Evolutionary conservation across 495 filamentous ascomycete genomes (phyloP), one percentile per base, ranked within the genome.

Genomic region (Thozetella sp.): DNA sequence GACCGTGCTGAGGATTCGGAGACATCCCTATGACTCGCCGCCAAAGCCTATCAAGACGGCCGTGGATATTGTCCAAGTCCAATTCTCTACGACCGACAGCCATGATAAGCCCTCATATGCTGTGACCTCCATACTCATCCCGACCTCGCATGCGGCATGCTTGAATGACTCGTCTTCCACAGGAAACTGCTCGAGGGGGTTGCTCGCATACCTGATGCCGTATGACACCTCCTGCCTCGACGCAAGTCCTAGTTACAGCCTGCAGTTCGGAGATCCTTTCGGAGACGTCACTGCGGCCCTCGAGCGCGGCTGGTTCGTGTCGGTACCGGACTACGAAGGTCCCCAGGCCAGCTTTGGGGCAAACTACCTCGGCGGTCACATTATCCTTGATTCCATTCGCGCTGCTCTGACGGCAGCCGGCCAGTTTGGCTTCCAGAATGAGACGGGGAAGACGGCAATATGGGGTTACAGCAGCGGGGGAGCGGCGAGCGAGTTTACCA

Each of bases 401-500:
- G 76, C 76, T 0, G 69, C 74, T 0, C 50, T 76, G 2, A 61
- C 63, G 15, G 13, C 57, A 0, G 57, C 30, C 2, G 26, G 37
- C 3, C 17, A 60, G 19, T 69, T 69, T 0, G 54, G 55, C 15
- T 23, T 62, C 34, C 55, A 27, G 22, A 19, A 6, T 0, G 40
- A 55, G 6, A 54, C 62, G 2, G 22, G 24, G 9, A 59, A 61
- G 1, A 24, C 59, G 0, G 72, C 65, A 0, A 59, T 82, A 52
- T 83, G 77, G 76, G 82, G 82, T 2, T 86, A 84, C 60, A 83
- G 79, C 4, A 81, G 83, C 17, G 83, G 82, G 22, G 70, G 73
- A 2, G 69, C 84, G 40, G 80, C 80, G 0, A 80, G 73, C 1
- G 80, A 80, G 53, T 83, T 74, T 70, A 81, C 80, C 0, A 74